These are phyloP conservation scores for Clarireedia paspali DNA, from an alignment of 2,329 filamentous ascomycete genomes.

Conservation along the genomic window DNA sequence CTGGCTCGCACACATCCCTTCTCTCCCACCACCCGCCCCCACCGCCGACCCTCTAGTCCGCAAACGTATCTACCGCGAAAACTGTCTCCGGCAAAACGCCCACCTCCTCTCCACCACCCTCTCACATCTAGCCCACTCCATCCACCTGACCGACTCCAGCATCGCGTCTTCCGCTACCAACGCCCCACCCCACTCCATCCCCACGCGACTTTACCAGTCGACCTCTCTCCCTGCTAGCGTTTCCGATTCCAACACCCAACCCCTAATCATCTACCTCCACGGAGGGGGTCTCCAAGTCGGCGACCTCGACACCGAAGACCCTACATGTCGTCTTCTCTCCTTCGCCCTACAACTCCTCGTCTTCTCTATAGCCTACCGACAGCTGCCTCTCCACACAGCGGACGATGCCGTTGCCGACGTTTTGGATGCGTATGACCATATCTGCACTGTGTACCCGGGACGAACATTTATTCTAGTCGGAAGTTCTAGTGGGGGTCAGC, in stretches of 20 bases:
- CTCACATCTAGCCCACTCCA: conserved; percentile 30
- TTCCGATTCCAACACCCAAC: neutral
- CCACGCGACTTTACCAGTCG: conserved; percentile 2
- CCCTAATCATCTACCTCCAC: conserved; percentile 39
- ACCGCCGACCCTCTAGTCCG: neutral
- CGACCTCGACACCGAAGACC: conserved; percentile 42
- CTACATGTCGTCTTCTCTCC: conserved; percentile 38
- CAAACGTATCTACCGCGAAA: conserved; percentile 32
- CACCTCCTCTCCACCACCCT: conserved; percentile 33
- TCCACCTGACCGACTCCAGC: conserved; percentile 18
- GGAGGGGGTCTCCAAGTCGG: conserved; percentile 41
- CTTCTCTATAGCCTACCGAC: conserved; percentile 40
- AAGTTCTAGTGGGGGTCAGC: conserved; percentile 41
- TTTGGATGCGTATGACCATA: conserved; percentile 30
- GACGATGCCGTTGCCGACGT: conserved; percentile 36
- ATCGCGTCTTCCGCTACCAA: neutral
- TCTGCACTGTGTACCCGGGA: conserved; percentile 11
- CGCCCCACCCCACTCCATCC: neutral
- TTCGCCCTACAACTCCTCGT: conserved; percentile 29
- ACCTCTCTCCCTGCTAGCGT: neutral
- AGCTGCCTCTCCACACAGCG: conserved; percentile 35
- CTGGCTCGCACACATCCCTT: conserved; percentile 4
- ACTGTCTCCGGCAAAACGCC: conserved; percentile 33
- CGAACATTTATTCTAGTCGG: conserved; percentile 32
- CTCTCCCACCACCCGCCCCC: neutral